These are phyloP conservation scores for Penicillium palitans DNA, from an alignment of 2,329 filamentous ascomycete species.

Conservation along the genomic window DNA sequence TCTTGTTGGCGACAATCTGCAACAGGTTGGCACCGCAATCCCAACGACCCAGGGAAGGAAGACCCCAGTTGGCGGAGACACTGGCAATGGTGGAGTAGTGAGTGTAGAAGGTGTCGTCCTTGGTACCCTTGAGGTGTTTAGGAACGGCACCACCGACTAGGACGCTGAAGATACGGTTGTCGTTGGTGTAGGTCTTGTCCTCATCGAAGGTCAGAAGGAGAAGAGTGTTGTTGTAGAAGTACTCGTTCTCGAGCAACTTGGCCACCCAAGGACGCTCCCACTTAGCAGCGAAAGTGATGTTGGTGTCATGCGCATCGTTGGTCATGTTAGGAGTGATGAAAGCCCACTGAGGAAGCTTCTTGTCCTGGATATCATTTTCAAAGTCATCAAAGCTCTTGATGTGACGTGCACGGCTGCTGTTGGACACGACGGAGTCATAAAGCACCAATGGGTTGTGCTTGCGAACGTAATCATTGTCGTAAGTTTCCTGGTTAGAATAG, in stretches of 20 bases:
- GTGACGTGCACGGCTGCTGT: slow-evolving; percentile 60
- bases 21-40: slow-evolving; percentile 73
- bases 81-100: slow-evolving; percentile 71
- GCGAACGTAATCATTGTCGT: slow-evolving; percentile 73
- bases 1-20: slow-evolving; percentile 59
- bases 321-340: slow-evolving; percentile 40
- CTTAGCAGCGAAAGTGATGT: slow-evolving; percentile 65
- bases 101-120: slow-evolving; percentile 69
- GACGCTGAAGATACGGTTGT: slow-evolving; percentile 69
- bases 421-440: slow-evolving; percentile 63
- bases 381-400: slow-evolving; percentile 76
- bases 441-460: slow-evolving; percentile 74
- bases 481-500: slow-evolving; percentile 65
- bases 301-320: slow-evolving; percentile 70
- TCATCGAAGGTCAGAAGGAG: slow-evolving; percentile 85
- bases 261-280: slow-evolving; percentile 71
- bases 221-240: slow-evolving; percentile 75
- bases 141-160: slow-evolving; percentile 76
- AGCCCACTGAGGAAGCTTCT: slow-evolving; percentile 69
- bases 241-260: slow-evolving; percentile 66
- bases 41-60: slow-evolving; percentile 69
- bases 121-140: slow-evolving; percentile 61
- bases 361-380: slow-evolving; percentile 62
- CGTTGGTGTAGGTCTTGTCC: slow-evolving; percentile 66
- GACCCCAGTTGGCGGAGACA: slow-evolving; percentile 68